Conservation (phyloP, 2,329 filamentous ascomycete genomes). For the Arachnomyces sp. region DNA sequence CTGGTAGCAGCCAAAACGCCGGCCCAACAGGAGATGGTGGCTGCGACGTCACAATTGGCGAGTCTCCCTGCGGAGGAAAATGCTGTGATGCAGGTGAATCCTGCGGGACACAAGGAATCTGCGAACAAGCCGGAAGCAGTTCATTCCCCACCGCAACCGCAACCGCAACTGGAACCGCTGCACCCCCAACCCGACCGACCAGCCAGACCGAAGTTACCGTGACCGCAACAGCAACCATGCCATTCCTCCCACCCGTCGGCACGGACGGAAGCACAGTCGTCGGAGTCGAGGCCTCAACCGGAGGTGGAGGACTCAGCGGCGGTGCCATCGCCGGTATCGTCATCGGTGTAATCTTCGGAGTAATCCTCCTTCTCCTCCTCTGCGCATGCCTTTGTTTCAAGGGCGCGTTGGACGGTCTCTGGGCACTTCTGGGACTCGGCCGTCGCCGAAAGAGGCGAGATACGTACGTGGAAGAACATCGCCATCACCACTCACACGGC, state of each 20-base stretch:
- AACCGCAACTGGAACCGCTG: constrained; percentile 26
- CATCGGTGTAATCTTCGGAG: constrained; percentile 40
- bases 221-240: constrained; percentile 39
- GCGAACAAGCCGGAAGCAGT: constrained; percentile 33
- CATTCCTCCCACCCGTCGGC: constrained; percentile 38
- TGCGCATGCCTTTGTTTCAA: constrained; percentile 39
- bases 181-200: constrained; percentile 37
- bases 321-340: constrained; percentile 47
- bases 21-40: constrained; percentile 21
- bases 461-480: constrained; percentile 23
- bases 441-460: constrained; percentile 26
- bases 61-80: constrained; percentile 36
- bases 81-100: constrained; percentile 40
- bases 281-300: constrained; percentile 22
- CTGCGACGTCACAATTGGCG: constrained; percentile 42
- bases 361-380: constrained; percentile 38
- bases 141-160: constrained; percentile 30
- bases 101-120: constrained; percentile 32
- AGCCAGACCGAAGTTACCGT: constrained; percentile 36
- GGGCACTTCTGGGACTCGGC: constrained; percentile 36
- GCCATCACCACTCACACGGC: constrained; percentile 16
- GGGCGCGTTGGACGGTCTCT: constrained; percentile 31
- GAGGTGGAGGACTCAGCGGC: constrained; percentile 36
- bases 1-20: constrained; percentile 41
- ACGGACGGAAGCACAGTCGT: constrained; percentile 34